Evolutionary conservation across 352 stramenopile genomes (phyloP), one percentile per base, ranked within the genome.

Genomic region (Pythium oligandrum): DNA sequence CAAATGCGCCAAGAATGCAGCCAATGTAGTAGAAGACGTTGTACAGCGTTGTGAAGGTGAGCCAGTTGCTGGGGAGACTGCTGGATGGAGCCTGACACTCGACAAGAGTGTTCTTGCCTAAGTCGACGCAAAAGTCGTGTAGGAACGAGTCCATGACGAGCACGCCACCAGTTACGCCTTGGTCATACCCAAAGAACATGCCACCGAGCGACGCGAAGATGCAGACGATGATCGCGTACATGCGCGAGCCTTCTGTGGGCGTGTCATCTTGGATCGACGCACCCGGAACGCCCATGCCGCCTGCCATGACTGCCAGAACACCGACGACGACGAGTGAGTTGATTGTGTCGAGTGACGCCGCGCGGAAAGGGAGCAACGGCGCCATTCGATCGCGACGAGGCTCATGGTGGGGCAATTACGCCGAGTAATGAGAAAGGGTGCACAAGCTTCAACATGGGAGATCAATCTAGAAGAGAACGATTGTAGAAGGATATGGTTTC

Each of bases 151-250:
- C 48, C 66, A 76, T 77, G 51, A 76, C 59, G 6, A 82, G 46
- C 36, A 79, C 68, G 49, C 54, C 66, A 37, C 66, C 61, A 1
- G 66, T 78, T 31, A 77, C 66, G 26, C 69, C 72, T 31, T 73
- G 58, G 57, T 72, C 69, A 40, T 77, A 82, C 45, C 72, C 72
- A 43, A 82, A 75, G 59, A 78, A 76, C 35, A 77, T 61, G 7
- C 71, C 71, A 32, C 71, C 71, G 9, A 80, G 59, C 44, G 71
- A 77, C 31, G 63, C 65, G 33, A 70, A 76, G 40, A 75, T 36
- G 34, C 63, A 68, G 44, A 67, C 69, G 43, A 73, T 44, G 43
- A 74, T 66, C 17, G 65, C 71, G 48, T 72, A 71, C 7, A 48
- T 55, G 37, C 54, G 52, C 32, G 60, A 61, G 40, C 60, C 60